Percentiles rank a stretch among this genome's conserved stretches.
phyloP scores from a whole-genome alignment of 139 green algal species.

The Chlorella sp. region DNA sequence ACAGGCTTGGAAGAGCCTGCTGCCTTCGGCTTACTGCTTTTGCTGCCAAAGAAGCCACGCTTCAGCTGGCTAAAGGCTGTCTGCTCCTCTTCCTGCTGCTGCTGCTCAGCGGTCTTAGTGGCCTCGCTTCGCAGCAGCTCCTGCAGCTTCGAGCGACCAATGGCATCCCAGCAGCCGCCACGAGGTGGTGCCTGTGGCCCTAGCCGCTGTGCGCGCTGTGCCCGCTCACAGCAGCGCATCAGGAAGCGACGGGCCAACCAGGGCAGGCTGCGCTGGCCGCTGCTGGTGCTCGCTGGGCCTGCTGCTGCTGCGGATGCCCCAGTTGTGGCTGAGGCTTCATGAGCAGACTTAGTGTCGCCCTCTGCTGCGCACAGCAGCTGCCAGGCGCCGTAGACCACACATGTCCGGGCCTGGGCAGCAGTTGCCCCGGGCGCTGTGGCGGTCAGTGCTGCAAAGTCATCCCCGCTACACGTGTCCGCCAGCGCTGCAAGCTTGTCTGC shows the following conservation, averaged over 20 bases:
- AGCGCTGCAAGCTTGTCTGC: conserved; percentile 20
- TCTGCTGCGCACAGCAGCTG: neutral
- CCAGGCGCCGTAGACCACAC: neutral
- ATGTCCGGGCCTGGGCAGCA: neutral
- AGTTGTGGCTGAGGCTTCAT: too few species aligned
- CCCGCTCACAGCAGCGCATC: conserved; percentile 19
- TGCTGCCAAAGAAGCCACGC: conserved; percentile 4
- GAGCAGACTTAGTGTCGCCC: neutral
- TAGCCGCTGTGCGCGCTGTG: conserved; percentile 29
- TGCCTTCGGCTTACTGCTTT: too few species aligned
- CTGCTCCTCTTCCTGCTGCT: neutral
- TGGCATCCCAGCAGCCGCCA: conserved; percentile 14
- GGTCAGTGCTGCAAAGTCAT: conserved; percentile 33
- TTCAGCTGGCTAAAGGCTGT: neutral
- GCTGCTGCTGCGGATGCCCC: neutral
- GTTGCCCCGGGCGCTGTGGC: neutral
- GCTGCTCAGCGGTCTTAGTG: neutral
- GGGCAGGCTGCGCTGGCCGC: neutral
- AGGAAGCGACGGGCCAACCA: neutral
- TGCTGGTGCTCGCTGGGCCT: too few species aligned
- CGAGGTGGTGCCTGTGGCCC: neutral
- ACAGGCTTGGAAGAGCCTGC: neutral
- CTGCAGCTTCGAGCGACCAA: neutral
- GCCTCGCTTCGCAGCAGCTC: neutral
- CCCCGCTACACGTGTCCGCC: conserved; percentile 34